These are phyloP conservation scores for Spergularia marina DNA, from an alignment of 148 eudicot species.

Conservation along the genomic window DNA sequence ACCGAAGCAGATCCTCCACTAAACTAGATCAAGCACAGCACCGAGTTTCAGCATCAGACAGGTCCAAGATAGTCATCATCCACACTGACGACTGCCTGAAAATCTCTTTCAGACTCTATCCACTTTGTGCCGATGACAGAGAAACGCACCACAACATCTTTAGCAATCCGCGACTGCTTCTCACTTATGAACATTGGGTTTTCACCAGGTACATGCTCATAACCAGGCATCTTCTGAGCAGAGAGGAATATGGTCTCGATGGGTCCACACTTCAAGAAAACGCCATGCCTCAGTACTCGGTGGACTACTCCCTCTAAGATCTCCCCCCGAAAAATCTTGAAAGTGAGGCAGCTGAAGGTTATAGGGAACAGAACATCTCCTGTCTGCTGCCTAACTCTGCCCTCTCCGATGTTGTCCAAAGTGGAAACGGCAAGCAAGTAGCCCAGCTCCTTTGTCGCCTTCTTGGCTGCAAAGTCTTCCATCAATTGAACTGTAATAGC, in stretches of 20 bases:
- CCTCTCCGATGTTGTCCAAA: slow-evolving; percentile 52
- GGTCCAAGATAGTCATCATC: slow-evolving; percentile 66
- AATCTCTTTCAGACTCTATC: slow-evolving; percentile 56
- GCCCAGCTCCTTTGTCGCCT: slow-evolving; percentile 55
- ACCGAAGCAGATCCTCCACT: not conserved
- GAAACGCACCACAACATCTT: slow-evolving; percentile 45
- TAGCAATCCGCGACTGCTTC: slow-evolving; percentile 53
- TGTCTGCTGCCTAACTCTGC: slow-evolving; percentile 47
- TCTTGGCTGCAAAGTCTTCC: slow-evolving; percentile 57
- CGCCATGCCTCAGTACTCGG: slow-evolving; percentile 60
- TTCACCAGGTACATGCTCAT: slow-evolving; percentile 56
- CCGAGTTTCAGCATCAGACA: slow-evolving; percentile 22
- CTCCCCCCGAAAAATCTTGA: slow-evolving; percentile 55
- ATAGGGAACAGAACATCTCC: slow-evolving; percentile 73
- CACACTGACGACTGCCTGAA: slow-evolving; percentile 58
- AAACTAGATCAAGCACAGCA: not conserved
- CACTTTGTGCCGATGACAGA: slow-evolving; percentile 48
- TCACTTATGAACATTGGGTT: slow-evolving; percentile 57
- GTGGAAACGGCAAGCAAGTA: slow-evolving; percentile 57
- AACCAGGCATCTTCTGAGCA: slow-evolving; percentile 58
- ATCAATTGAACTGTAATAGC: slow-evolving; percentile 47
- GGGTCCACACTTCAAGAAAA: slow-evolving; percentile 62
- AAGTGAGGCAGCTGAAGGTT: slow-evolving; percentile 54
- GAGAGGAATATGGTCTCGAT: slow-evolving; percentile 54
- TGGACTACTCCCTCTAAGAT: slow-evolving; percentile 54